Evolutionary conservation across 176 grass and related monocot genomes (phyloP), one percentile per base, ranked within the genome.

Genomic region (Bromus sterilis): DNA sequence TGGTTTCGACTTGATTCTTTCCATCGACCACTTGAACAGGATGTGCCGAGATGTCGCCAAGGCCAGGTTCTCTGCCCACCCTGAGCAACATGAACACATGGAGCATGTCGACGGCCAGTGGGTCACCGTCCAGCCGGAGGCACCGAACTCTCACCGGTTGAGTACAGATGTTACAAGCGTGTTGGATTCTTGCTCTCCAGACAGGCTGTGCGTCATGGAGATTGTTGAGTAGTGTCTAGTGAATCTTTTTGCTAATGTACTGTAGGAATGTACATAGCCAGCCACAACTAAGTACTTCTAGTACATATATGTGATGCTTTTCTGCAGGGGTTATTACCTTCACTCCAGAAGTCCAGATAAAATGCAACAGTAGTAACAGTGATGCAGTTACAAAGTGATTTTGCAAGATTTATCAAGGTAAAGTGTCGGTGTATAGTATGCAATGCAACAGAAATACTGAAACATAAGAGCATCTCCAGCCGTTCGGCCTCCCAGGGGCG

Each of bases 1-100:
- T 1, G 72, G 72, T 29, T 93, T 93, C 2, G 80, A 99, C 69
- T 30, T 90, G 76, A 91, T 99, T 20, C 63, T 95, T 83, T 95
- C 96, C 12, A 90, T 90, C 69, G 83, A 89, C 66, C 85, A 90
- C 68, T 13, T 91, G 18, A 93, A 89, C 82, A 88, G 76, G 37
- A 81, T 93, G 56, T 88, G 90, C 34, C 86, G 86, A 79, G 93
- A 95, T 86, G 81, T 86, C 2, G 84, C 77, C 28, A 91, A 88
- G 76, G 78, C 93, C 57, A 84, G 83, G 3, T 91, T 95, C 63
- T 37, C 75, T 75, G 56, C 74, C 40, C 29, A 79, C n/a, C 32
- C 68, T 0, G 93, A 95, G 85, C 91, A 85, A 35, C 82, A 88
- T 37, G 34, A 16, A 11, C 89, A 99, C 48, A 51, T 91, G 1